phyloP scores from a whole-genome alignment of 1,139 yeast genomes.

The Taphrina betulina region DNA sequence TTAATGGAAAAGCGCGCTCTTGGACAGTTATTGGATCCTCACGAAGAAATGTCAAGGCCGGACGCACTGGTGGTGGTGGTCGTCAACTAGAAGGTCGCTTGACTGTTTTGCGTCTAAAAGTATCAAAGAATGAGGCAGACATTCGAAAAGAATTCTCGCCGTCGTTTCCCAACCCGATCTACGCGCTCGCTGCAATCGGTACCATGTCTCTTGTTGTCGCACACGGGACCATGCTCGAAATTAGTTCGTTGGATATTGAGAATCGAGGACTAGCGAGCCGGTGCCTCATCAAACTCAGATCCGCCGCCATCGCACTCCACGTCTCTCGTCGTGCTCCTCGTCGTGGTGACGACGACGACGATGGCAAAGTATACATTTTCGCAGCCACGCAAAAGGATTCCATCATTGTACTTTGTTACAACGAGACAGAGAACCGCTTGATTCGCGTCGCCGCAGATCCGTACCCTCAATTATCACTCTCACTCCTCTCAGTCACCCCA shows the following conservation, averaged over 20 bases:
- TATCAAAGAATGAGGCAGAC: neutral
- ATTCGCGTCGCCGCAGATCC: conserved; percentile 3
- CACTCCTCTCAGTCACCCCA: neutral
- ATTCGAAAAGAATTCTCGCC: conserved; percentile 15
- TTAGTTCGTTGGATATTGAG: conserved; percentile 7
- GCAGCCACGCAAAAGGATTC: conserved; percentile 20
- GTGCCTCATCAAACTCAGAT: neutral
- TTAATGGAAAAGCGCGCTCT: conserved; percentile 6
- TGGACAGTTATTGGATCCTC: conserved; percentile 10
- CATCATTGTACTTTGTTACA: neutral
- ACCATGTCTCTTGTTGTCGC: neutral
- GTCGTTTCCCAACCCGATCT: conserved; percentile 1
- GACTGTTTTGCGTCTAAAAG: conserved; percentile 10
- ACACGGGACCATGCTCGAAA: neutral
- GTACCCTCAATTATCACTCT: conserved; percentile 4
- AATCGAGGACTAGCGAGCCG: conserved; percentile 1
- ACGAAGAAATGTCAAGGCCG: neutral
- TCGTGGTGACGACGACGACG: too few relatives aligned
- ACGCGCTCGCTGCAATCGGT: neutral
- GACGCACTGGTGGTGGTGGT: too few relatives aligned
- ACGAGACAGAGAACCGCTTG: neutral
- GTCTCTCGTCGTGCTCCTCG: too few relatives aligned
- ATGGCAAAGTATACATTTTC: too few relatives aligned
- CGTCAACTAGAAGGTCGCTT: conserved; percentile 5
- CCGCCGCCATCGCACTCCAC: conserved; percentile 4